phyloP scores from a whole-genome alignment of 2,329 filamentous ascomycete genomes.

The Fusarium sp. region DNA sequence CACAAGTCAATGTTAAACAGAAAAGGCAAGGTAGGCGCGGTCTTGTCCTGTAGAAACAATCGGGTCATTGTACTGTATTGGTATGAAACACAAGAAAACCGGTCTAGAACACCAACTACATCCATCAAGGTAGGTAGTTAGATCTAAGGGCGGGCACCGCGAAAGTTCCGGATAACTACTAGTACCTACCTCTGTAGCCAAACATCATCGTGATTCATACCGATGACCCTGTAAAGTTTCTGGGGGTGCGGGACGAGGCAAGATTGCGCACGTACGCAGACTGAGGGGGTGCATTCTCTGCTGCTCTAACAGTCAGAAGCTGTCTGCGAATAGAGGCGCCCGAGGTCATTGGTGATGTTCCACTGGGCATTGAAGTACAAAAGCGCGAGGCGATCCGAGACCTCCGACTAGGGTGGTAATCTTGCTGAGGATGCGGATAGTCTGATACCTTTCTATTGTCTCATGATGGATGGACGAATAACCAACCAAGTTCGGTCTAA shows the following conservation, averaged over 20 bases:
- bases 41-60: slow-evolving; percentile 3
- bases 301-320: not conserved
- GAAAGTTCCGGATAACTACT: slow-evolving; percentile 1
- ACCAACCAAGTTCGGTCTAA: not conserved
- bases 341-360: slow-evolving; percentile 14
- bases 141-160: not conserved
- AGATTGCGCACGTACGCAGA: slow-evolving; percentile 17
- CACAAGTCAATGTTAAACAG: not conserved
- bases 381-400: slow-evolving; percentile 20
- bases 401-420: slow-evolving; percentile 15
- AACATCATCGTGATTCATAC: slow-evolving; percentile 26
- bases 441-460: slow-evolving; percentile 21
- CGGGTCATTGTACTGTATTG: slow-evolving; percentile 4
- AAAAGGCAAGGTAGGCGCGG: not conserved
- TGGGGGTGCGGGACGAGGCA: slow-evolving; percentile 16
- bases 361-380: not conserved
- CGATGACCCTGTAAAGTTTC: slow-evolving; percentile 1
- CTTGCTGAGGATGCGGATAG: not conserved
- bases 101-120: not conserved
- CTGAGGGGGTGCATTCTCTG: not conserved
- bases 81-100: not conserved
- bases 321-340: slow-evolving; percentile 16
- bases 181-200: not conserved
- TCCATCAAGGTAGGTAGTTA: not conserved
- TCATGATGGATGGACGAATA: slow-evolving; percentile 20